Conservation (phyloP, 164 flowering plant genomes). For the Tetracentron sinense region DNA sequence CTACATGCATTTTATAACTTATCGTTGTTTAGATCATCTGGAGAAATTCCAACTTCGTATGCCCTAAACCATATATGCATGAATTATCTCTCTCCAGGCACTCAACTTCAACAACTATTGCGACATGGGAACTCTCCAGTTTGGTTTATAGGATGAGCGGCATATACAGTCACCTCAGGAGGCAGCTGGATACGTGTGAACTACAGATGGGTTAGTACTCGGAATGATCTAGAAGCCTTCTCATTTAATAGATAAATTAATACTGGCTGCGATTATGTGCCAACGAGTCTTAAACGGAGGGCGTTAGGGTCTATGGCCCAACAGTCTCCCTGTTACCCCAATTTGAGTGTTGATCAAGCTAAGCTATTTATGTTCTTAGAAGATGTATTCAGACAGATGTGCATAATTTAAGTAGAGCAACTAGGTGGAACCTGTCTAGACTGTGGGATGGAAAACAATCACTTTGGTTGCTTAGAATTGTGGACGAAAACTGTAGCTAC, state of each 20-base stretch:
- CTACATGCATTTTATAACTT: conserved; percentile 1
- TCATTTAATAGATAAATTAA: too few species aligned
- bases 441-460: too few species aligned
- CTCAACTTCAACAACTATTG: conserved; percentile 23
- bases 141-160: conserved; percentile 36
- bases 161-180: conserved; percentile 32
- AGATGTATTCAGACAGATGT: too few species aligned
- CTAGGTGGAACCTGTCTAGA: too few species aligned
- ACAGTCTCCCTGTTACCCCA: too few species aligned
- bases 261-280: not conserved
- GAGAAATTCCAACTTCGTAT: not conserved
- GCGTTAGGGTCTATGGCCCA: too few species aligned
- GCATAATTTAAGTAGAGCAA: too few species aligned
- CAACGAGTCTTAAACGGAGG: not conserved
- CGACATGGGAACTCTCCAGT: conserved; percentile 62
- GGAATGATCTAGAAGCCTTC: not conserved
- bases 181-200: conserved; percentile 41
- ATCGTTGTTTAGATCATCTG: not conserved
- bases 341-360: too few species aligned
- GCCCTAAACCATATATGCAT: not conserved
- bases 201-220: conserved; percentile 47
- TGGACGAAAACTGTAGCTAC: too few species aligned
- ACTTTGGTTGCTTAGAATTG: too few species aligned
- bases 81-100: conserved; percentile 30
- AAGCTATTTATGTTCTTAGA: too few species aligned